Percentiles rank a stretch among this genome's conserved stretches.
Conservation (phyloP, 2,329 filamentous ascomycete genomes). For the Stagonosporopsis tanaceti region DNA sequence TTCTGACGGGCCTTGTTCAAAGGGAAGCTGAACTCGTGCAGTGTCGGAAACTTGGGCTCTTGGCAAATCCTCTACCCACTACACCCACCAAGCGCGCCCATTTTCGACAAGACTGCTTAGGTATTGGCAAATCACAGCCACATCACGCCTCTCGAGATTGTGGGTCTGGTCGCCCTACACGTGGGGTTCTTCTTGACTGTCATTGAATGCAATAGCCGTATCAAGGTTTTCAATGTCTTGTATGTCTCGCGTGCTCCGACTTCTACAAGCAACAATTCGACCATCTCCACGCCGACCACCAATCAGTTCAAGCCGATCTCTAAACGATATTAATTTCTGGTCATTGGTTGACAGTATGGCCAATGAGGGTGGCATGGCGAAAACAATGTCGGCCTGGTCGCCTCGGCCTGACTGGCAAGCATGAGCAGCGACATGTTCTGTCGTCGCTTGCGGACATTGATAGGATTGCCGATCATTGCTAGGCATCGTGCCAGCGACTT, state of each 20-base stretch:
- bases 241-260: conserved; percentile 8
- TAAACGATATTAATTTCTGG: neutral
- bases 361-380: neutral
- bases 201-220: conserved; percentile 11
- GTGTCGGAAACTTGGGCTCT: neutral
- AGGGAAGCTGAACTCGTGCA: neutral
- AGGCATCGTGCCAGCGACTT: neutral
- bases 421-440: neutral
- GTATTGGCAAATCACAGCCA: conserved; percentile 17
- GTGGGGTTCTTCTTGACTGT: conserved; percentile 16
- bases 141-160: neutral
- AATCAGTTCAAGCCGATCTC: neutral
- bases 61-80: conserved; percentile 4
- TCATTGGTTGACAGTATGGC: neutral
- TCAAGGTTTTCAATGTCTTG: neutral
- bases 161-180: conserved; percentile 12
- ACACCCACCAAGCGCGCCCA: conserved; percentile 19
- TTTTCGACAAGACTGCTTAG: conserved; percentile 24
- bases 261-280: neutral
- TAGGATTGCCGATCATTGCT: conserved; percentile 3
- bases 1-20: neutral
- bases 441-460: neutral
- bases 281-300: neutral
- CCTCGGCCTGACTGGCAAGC: neutral
- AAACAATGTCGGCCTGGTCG: neutral